A percentile compares a stretch with the other conserved stretches of the same genome.
Evolutionary conservation across 2,329 filamentous ascomycete genomes (phyloP).

Genomic region (Diaporthe ilicicola): DNA sequence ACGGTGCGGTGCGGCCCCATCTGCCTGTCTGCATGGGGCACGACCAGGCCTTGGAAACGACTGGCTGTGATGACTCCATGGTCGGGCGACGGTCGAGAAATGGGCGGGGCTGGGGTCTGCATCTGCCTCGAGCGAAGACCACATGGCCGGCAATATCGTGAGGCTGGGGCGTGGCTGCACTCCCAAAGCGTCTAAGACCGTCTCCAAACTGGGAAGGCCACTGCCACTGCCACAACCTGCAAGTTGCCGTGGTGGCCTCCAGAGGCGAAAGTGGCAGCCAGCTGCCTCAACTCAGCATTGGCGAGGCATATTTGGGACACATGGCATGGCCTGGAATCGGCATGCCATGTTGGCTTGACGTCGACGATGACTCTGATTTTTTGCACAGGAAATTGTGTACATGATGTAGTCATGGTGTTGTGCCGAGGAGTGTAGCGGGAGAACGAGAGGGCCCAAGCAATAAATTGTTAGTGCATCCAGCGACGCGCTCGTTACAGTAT

Average conservation of each 20-base stretch:
- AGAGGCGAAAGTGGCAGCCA: constrained; percentile 7
- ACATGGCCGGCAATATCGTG: constrained; percentile 19
- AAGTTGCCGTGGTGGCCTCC: not conserved
- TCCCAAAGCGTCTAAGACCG: not conserved
- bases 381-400: not conserved
- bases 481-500: not conserved
- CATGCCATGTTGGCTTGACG: not conserved
- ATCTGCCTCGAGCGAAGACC: not conserved
- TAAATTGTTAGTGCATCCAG: not conserved
- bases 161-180: constrained; percentile 27
- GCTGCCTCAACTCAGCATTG: not conserved
- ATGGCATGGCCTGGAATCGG: not conserved
- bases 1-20: constrained; percentile 9
- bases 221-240: not conserved
- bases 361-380: not conserved
- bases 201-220: not conserved
- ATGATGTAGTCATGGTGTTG: not conserved
- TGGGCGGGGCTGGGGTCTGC: constrained; percentile 24
- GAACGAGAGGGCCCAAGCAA: not conserved
- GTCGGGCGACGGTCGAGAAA: constrained; percentile 24
- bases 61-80: constrained; percentile 28
- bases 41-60: constrained; percentile 16
- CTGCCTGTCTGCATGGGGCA: constrained; percentile 1
- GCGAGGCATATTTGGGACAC: not conserved
- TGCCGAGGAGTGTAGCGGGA: not conserved